Conservation (phyloP, 306 rosid genomes). For the Begonia masoniana region DNA sequence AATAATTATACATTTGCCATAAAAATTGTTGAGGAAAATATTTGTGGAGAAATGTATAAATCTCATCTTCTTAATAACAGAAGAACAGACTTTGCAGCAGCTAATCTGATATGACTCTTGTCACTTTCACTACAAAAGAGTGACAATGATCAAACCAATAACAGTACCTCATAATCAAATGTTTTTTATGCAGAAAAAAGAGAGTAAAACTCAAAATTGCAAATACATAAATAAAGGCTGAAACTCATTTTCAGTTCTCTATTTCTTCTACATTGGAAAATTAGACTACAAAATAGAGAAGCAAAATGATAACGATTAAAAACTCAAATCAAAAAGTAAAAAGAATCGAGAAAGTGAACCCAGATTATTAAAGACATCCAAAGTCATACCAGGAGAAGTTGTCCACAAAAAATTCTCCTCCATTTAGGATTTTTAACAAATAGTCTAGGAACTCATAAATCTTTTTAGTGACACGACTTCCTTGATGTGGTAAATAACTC, state of each 20-base stretch:
- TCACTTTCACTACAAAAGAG: constrained; percentile 40
- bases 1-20: constrained; percentile 49
- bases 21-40: constrained; percentile 37
- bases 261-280: no score
- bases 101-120: constrained; percentile 47
- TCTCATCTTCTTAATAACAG: constrained; percentile 80
- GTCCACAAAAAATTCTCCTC: constrained; percentile 24
- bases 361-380: background rate
- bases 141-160: no score
- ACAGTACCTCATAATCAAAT: no score
- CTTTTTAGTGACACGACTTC: constrained; percentile 21
- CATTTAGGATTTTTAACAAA: constrained; percentile 36
- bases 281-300: background rate
- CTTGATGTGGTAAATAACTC: constrained; percentile 58
- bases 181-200: no score
- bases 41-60: constrained; percentile 57
- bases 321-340: no score
- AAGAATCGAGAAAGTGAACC: no score
- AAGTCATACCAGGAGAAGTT: constrained; percentile 29
- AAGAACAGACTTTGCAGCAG: constrained; percentile 78
- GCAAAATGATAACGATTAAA: no score
- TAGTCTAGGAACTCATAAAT: constrained; percentile 41
- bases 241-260: no score
- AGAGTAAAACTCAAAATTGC: no score
- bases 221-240: no score